phyloP scores from a whole-genome alignment of 2,329 filamentous ascomycete species.

The Ilyonectria robusta region DNA sequence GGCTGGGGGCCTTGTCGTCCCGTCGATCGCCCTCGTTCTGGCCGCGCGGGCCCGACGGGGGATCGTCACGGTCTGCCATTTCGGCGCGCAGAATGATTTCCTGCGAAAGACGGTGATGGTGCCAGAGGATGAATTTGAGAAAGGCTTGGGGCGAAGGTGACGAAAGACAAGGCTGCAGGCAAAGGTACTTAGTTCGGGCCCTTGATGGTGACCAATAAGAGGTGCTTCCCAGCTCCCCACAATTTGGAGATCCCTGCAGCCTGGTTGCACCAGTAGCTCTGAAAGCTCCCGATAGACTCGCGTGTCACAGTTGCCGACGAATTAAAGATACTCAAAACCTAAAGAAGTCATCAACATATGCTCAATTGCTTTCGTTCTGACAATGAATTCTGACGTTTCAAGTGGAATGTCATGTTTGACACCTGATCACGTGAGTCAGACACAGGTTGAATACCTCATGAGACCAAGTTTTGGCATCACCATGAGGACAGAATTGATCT shows the following conservation, averaged over 20 bases:
- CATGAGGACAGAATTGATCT: slow-evolving; percentile 19
- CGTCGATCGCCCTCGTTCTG: slow-evolving; percentile 12
- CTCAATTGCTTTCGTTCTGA: no score
- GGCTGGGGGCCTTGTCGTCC: slow-evolving; percentile 10
- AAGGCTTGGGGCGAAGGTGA: slow-evolving; percentile 10
- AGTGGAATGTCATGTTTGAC: neutral
- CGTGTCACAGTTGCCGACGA: no score
- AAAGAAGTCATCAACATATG: neutral
- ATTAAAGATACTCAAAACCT: no score
- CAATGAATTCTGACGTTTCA: neutral
- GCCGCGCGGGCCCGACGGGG: slow-evolving; percentile 18
- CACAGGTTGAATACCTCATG: neutral
- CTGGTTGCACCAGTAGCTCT: neutral
- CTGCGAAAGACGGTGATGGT: slow-evolving; percentile 4
- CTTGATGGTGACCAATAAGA: slow-evolving; percentile 8
- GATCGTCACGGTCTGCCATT: slow-evolving; percentile 29
- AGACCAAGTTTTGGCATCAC: slow-evolving; percentile 19
- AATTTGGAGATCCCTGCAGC: slow-evolving; percentile 11
- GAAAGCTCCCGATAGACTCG: neutral
- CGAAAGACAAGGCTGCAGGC: slow-evolving; percentile 23
- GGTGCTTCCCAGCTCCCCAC: neutral
- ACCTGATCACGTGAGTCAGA: slow-evolving; percentile 31
- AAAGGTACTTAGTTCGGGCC: neutral
- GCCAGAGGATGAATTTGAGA: slow-evolving; percentile 8
- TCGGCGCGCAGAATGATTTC: neutral